Percentiles rank a stretch among this genome's conserved stretches.
Conservation (phyloP, 106 monocot species). For the Dendrobium chrysotoxum region DNA sequence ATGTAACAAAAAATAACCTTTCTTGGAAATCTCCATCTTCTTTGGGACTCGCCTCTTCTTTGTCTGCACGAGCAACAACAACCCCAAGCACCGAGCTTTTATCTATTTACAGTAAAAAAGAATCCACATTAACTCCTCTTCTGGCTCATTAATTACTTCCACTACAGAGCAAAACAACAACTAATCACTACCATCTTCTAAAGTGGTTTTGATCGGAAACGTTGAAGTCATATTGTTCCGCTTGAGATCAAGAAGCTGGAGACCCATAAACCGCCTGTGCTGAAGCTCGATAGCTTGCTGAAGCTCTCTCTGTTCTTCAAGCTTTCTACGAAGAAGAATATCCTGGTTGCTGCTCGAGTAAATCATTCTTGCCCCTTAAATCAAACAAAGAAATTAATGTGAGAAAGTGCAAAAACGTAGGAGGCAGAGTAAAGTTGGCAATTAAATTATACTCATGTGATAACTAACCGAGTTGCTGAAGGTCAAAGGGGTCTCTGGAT, state of each 20-base stretch:
- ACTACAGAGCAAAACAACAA: neutral
- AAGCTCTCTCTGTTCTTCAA: constrained; percentile 74
- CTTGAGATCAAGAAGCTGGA: constrained; percentile 69
- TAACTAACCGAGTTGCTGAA: constrained; percentile 60
- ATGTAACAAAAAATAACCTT: constrained; percentile 24
- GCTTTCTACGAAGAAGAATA: constrained; percentile 48
- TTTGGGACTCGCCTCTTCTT: constrained; percentile 22
- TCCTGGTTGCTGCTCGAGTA: constrained; percentile 38
- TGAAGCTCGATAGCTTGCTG: constrained; percentile 85
- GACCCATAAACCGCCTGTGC: constrained; percentile 60
- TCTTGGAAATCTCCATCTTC: constrained; percentile 32
- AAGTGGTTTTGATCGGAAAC: neutral
- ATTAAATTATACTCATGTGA: no score
- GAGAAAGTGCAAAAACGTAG: neutral
- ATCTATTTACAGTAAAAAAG: constrained; percentile 25
- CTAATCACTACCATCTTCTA: constrained; percentile 8
- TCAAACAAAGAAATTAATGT: neutral
- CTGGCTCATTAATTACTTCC: neutral
- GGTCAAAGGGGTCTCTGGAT: constrained; percentile 63
- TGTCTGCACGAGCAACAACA: no score
- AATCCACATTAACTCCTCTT: neutral
- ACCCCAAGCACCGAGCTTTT: constrained; percentile 21
- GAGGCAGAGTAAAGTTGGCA: neutral
- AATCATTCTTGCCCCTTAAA: constrained; percentile 58
- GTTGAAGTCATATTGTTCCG: constrained; percentile 12